Evolutionary conservation across 2,329 filamentous ascomycete genomes (phyloP), one percentile per base, ranked within the genome.

Genomic region (Colletotrichum liriopes): DNA sequence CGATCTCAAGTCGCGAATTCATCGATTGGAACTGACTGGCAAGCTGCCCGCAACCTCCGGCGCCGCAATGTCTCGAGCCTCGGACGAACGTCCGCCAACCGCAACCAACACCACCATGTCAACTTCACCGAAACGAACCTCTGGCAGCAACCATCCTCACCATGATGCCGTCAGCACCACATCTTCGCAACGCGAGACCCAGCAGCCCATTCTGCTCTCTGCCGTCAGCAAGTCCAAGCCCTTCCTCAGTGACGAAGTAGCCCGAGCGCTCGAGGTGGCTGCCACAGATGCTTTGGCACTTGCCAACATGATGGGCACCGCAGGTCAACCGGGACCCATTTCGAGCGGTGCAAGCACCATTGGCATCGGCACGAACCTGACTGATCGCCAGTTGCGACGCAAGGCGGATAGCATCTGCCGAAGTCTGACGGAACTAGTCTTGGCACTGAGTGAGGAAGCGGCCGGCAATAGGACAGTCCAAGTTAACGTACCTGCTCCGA

Each of bases 331-430:
- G 1, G 89, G 90, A 0, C 90, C 91, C 0, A 92, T 92, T 55
- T 92, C 92, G 0, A 91, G 92, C 71, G 90, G 89, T 54, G 89
- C 90, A 16, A 92, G 91, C 77, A 85, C 88, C 62, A 88, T 92
- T 70, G 90, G 92, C 39, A 82, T 84, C 43, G 82, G 83, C 62
- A 81, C 84, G 16, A 86, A 85, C 0, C 83, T 91, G 14, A 92
- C 93, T 1, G 96, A 99, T 79, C 91, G 96, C 62, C 94, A 97
- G 79, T 87, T 98, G 20, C 91, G 95, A 60, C 91, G 96, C 74
- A 98, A 98, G 82, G 94, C 94, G 37, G 96, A 99, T 79, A 95
- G 93, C 78, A 91, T 99, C 79, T 98, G 96, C 80, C 93, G 96
- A 65, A 96, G 93, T 78, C 84, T 99, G 75, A 98, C 96, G 0